A percentile compares a stretch with the other conserved stretches of the same genome.
These are phyloP conservation scores for Hysterium pulicare DNA, from an alignment of 2,329 filamentous ascomycete genomes.

Conservation along the genomic window DNA sequence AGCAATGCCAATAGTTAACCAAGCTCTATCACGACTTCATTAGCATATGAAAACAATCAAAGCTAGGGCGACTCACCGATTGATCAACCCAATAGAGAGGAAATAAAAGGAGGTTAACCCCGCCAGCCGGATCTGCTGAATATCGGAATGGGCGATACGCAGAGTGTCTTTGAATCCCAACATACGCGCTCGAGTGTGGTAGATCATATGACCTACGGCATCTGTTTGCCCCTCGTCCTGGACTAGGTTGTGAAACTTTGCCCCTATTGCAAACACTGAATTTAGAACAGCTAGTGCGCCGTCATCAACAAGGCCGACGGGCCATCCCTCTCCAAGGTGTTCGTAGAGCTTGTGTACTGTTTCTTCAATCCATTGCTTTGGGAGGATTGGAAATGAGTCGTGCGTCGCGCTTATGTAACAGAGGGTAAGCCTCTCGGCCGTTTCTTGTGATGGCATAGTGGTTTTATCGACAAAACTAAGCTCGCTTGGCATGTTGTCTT, in stretches of 20 bases:
- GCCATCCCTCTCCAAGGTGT: slow-evolving; percentile 21
- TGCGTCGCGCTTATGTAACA: slow-evolving; percentile 36
- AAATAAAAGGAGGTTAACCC: slow-evolving; percentile 39
- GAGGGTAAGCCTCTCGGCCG: slow-evolving; percentile 31
- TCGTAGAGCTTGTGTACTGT: slow-evolving; percentile 31
- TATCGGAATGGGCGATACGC: slow-evolving; percentile 26
- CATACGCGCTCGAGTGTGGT: slow-evolving; percentile 34
- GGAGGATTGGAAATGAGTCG: slow-evolving; percentile 27
- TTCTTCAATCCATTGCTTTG: slow-evolving; percentile 11
- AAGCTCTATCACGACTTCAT: slow-evolving; percentile 26
- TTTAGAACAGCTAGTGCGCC: slow-evolving; percentile 32
- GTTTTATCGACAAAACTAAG: slow-evolving; percentile 22
- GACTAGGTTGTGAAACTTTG: slow-evolving; percentile 32
- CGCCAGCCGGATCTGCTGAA: slow-evolving; percentile 37
- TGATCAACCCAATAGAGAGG: slow-evolving; percentile 37
- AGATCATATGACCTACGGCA: slow-evolving; percentile 26
- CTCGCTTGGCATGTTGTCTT: slow-evolving; percentile 13
- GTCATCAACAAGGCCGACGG: slow-evolving; percentile 10
- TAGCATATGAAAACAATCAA: not conserved
- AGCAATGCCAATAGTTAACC: slow-evolving; percentile 33
- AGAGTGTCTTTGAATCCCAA: slow-evolving; percentile 24
- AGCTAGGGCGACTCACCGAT: slow-evolving; percentile 25
- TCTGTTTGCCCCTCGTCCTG: slow-evolving; percentile 21
- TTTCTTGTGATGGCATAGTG: slow-evolving; percentile 28
- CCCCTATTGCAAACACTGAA: slow-evolving; percentile 41